Evolutionary conservation across 2,329 filamentous ascomycete genomes (phyloP).

Genomic region (Penicillium sp.): DNA sequence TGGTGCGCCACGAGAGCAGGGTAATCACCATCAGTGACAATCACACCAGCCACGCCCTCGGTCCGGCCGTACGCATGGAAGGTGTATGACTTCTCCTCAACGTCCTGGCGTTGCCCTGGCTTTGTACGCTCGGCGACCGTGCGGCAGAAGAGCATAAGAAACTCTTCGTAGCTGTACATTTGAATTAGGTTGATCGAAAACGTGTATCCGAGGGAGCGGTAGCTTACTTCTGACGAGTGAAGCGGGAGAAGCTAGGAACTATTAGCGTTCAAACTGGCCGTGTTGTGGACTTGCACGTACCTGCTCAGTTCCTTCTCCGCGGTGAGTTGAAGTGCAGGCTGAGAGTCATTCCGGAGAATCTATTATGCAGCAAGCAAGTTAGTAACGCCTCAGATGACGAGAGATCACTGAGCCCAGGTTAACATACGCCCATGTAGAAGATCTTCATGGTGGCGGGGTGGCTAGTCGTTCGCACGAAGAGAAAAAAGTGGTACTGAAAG

Average conservation of each 20-base stretch:
- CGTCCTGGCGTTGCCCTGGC: slow-evolving; percentile 75
- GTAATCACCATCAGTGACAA: slow-evolving; percentile 71
- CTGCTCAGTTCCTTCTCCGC: slow-evolving; percentile 68
- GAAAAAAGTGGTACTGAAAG: neutral
- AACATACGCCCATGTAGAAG: slow-evolving; percentile 75
- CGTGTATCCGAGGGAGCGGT: neutral
- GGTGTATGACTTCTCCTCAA: slow-evolving; percentile 52
- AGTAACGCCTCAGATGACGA: neutral
- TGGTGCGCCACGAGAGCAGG: slow-evolving; percentile 75
- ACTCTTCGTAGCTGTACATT: slow-evolving; percentile 50
- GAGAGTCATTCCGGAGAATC: slow-evolving; percentile 74
- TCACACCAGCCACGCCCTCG: slow-evolving; percentile 68
- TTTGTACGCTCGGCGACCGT: slow-evolving; percentile 80
- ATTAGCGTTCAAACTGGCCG: slow-evolving; percentile 7
- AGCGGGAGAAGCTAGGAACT: slow-evolving; percentile 58
- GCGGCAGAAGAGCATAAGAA: slow-evolving; percentile 81
- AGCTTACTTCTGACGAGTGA: slow-evolving; percentile 65
- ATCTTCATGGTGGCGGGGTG: slow-evolving; percentile 64
- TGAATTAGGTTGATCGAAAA: neutral
- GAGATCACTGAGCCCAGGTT: slow-evolving; percentile 1
- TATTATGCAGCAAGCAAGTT: slow-evolving; percentile 31
- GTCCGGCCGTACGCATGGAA: slow-evolving; percentile 70
- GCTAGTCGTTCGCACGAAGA: slow-evolving; percentile 5
- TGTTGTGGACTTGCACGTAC: slow-evolving; percentile 7
- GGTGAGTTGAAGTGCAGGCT: slow-evolving; percentile 70